Percentiles rank a stretch among this genome's conserved stretches.
phyloP scores from a whole-genome alignment of 768 basidiomycete genomes.

The Saitozyma podzolica region DNA sequence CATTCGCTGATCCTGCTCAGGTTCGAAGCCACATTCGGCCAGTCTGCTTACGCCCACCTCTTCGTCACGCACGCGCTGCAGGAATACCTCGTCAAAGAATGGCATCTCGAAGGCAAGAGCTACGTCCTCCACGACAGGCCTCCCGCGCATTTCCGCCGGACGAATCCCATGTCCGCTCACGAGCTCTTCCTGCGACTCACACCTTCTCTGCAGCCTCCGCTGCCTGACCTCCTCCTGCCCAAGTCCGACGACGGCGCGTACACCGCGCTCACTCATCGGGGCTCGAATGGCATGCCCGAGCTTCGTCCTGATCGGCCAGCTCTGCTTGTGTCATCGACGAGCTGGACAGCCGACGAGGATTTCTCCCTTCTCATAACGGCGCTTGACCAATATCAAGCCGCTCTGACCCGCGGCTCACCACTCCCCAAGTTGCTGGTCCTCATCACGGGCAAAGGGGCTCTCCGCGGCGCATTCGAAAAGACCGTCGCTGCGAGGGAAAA shows the following conservation, averaged over 20 bases:
- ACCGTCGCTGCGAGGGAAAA: slow-evolving; percentile 63
- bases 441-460: slow-evolving; percentile 87
- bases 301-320: slow-evolving; percentile 75
- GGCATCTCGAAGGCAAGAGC: slow-evolving; percentile 73
- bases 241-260: slow-evolving; percentile 3
- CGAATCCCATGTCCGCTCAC: slow-evolving; percentile 70
- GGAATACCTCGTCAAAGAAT: slow-evolving; percentile 66
- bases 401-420: slow-evolving; percentile 50
- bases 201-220: slow-evolving; percentile 49
- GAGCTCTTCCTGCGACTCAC: slow-evolving; percentile 60
- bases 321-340: slow-evolving; percentile 84
- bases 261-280: slow-evolving; percentile 8
- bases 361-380: slow-evolving; percentile 80
- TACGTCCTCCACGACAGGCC: slow-evolving; percentile 86
- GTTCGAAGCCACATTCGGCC: slow-evolving; percentile 80
- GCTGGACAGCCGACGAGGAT: slow-evolving; percentile 97
- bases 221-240: slow-evolving; percentile 13
- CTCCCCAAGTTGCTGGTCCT: slow-evolving; percentile 79
- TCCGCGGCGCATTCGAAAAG: slow-evolving; percentile 71
- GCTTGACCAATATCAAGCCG: slow-evolving; percentile 68
- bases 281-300: slow-evolving; percentile 52
- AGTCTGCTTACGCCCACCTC: slow-evolving; percentile 78
- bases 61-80: slow-evolving; percentile 91
- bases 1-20: slow-evolving; percentile 55
- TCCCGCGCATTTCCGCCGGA: slow-evolving; percentile 75